These are phyloP conservation scores for Trichoderma endophyticum DNA, from an alignment of 2,329 filamentous ascomycete species.

Conservation along the genomic window DNA sequence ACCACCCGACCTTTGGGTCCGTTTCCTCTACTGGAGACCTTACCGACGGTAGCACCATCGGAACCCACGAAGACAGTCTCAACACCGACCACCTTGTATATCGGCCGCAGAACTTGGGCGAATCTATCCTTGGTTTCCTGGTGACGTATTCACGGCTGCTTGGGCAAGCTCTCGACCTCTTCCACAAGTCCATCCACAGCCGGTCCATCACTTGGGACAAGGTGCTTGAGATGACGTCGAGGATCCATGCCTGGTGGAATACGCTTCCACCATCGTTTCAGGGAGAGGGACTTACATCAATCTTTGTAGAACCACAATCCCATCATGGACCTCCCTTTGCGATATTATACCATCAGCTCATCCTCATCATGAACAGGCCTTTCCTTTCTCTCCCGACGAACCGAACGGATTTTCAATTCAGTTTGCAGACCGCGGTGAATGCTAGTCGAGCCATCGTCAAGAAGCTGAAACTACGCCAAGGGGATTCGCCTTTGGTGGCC, in stretches of 20 bases:
- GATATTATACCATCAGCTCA: conserved; percentile 13
- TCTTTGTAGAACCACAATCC: conserved; percentile 10
- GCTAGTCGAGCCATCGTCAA: conserved; percentile 11
- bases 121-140: conserved; percentile 8
- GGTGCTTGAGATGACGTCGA: conserved; percentile 15
- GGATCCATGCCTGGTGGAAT: conserved; percentile 14
- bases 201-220: conserved; percentile 16
- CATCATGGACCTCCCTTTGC: conserved; percentile 13
- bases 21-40: conserved; percentile 9
- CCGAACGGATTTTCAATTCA: conserved; percentile 10
- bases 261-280: conserved; percentile 8
- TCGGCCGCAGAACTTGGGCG: conserved; percentile 1
- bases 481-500: conserved; percentile 7
- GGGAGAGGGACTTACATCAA: conserved; percentile 2
- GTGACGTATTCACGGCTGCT: conserved; percentile 14
- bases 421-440: conserved; percentile 5
- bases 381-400: conserved; percentile 11
- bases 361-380: conserved; percentile 14
- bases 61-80: background rate
- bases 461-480: conserved; percentile 9
- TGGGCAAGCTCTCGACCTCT: conserved; percentile 14
- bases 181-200: conserved; percentile 14
- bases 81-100: conserved; percentile 8
- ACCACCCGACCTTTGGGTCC: conserved; percentile 7
- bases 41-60: conserved; percentile 6